Percentiles rank a stretch among this genome's conserved stretches.
phyloP scores from a whole-genome alignment of 2,329 filamentous ascomycete species.

The Paracoccidioides brasiliensis region DNA sequence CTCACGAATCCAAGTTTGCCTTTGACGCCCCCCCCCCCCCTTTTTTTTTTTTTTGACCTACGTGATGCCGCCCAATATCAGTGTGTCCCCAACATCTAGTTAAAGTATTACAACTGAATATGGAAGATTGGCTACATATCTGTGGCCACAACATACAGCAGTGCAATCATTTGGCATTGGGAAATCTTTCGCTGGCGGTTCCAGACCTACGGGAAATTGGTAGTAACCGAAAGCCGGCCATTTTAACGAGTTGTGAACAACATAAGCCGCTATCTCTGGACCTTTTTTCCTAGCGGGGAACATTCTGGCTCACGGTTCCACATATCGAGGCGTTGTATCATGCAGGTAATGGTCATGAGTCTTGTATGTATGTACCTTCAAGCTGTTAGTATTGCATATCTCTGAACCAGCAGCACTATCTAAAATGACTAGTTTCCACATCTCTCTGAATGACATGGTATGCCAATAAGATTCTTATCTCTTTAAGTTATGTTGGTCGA shows the following conservation, averaged over 20 bases:
- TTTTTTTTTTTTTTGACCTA: too few relatives aligned
- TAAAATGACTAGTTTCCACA: neutral
- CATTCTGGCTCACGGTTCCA: slow-evolving; percentile 2
- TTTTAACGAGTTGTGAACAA: slow-evolving; percentile 1
- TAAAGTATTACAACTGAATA: neutral
- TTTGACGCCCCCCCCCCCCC: neutral
- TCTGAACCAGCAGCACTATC: neutral
- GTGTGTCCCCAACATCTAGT: neutral
- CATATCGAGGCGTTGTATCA: slow-evolving; percentile 3
- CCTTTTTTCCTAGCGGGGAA: slow-evolving; percentile 1
- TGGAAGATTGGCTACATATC: neutral
- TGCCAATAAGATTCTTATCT: slow-evolving; percentile 1
- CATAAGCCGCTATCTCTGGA: neutral
- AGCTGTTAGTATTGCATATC: neutral
- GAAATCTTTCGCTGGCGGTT: neutral
- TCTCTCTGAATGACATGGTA: neutral
- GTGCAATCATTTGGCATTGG: neutral
- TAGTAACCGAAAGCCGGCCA: neutral
- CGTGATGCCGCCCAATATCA: neutral
- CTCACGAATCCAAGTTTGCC: neutral
- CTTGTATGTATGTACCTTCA: slow-evolving; percentile 1
- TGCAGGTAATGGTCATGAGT: slow-evolving; percentile 2
- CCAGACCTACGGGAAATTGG: slow-evolving; percentile 1
- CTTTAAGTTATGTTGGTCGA: neutral
- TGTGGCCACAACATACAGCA: neutral